Evolutionary conservation across 2,329 filamentous ascomycete genomes (phyloP), one percentile per base, ranked within the genome.

Genomic region (Ophiosphaerella korrae): DNA sequence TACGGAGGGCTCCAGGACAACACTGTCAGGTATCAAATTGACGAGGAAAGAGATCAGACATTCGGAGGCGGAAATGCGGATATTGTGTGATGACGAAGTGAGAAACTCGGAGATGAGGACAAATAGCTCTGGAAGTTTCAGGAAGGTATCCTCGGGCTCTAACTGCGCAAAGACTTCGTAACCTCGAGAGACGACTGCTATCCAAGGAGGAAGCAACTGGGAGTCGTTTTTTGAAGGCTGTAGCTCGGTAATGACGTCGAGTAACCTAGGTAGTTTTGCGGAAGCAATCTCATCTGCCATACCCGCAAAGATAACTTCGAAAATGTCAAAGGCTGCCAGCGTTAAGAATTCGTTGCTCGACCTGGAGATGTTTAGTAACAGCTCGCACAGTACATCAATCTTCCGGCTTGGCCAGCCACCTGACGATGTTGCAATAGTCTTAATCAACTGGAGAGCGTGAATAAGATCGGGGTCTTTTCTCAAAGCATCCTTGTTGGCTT

Each of bases 401-500:
- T 96, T 96, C 78, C 89, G 91, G 78, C 89, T 96, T 1, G 94
- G 94, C 94, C 94, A 99, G 43, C 94, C 94, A 35, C 91, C 90
- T 51, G 91, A 93, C 5, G 90, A 91, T 3, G 84, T 82, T 0
- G 94, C 92, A 53, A 99, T 85, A 0, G 90, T 89, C 80, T 96
- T 97, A 58, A 96, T 88, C 48, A 99, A 80, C 67, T 99, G 93
- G 55, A 99, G 79, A 2, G 92, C 88, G 71, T 97, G 94, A 60
- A 97, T 96, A 43, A 97, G 80, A 26, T 85, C 86, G 2, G 94
- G 92, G 55, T 96, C 91, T 66, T 92, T 84, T 47, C 81, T 80
- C 8, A 83, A 77, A 13, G 81, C 80, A 11, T 80, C 77, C 49
- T 80, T 80, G 40, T 80, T 77, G 51, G 77, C 74, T 50, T 78